These are phyloP conservation scores for Paradendryphiella salina DNA, from an alignment of 2,329 filamentous ascomycete genomes.

Conservation along the genomic window DNA sequence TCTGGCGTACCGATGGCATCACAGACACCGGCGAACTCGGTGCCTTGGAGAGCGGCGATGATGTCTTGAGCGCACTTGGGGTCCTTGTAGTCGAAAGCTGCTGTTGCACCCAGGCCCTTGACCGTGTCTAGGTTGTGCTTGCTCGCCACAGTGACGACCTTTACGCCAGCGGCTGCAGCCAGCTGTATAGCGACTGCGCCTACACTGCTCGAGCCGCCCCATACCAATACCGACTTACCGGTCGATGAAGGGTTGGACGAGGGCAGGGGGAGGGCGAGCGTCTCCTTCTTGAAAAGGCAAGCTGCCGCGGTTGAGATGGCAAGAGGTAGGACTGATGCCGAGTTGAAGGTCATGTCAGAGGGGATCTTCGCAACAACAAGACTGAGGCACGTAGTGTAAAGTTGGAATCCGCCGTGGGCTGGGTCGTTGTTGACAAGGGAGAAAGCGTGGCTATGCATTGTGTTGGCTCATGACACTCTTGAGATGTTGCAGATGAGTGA, in stretches of 20 bases:
- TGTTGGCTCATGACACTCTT: slow-evolving; percentile 2
- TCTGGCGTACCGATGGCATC: slow-evolving; percentile 42
- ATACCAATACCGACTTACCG: slow-evolving; percentile 52
- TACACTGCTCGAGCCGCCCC: slow-evolving; percentile 55
- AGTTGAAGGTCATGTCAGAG: slow-evolving; percentile 42
- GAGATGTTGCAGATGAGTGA: background rate
- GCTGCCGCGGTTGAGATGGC: slow-evolving; percentile 51
- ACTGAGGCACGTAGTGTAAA: slow-evolving; percentile 39
- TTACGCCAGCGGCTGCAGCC: slow-evolving; percentile 47
- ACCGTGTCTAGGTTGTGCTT: slow-evolving; percentile 37
- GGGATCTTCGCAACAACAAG: slow-evolving; percentile 47
- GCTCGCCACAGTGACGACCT: slow-evolving; percentile 48
- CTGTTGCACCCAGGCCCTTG: slow-evolving; percentile 35
- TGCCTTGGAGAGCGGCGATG: slow-evolving; percentile 47
- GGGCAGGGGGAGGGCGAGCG: slow-evolving; percentile 48
- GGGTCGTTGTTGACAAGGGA: slow-evolving; percentile 29
- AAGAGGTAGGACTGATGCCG: slow-evolving; percentile 51
- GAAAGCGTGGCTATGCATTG: slow-evolving; percentile 28
- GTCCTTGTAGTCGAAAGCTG: slow-evolving; percentile 42
- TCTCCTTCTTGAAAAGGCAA: slow-evolving; percentile 49
- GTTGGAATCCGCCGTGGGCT: slow-evolving; percentile 40
- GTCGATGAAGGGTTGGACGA: slow-evolving; percentile 34
- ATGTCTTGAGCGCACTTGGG: slow-evolving; percentile 44
- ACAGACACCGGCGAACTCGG: slow-evolving; percentile 50
- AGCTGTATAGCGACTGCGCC: slow-evolving; percentile 53